These are phyloP conservation scores for Liquidambar formosana DNA, from an alignment of 164 flowering plant species.

Conservation along the genomic window DNA sequence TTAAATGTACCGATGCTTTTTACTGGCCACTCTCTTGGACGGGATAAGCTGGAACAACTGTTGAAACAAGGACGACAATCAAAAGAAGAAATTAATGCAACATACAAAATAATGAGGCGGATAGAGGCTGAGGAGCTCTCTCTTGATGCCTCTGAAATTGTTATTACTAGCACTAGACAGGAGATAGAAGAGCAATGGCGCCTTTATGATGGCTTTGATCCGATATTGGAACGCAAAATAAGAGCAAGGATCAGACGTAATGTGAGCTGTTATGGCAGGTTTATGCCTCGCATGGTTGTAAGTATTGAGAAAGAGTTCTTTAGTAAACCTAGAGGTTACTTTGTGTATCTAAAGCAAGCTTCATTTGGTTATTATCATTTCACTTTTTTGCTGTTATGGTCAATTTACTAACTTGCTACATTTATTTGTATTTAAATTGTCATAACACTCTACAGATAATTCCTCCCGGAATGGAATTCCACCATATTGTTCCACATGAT, in stretches of 20 bases:
- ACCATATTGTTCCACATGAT: conserved; percentile 59
- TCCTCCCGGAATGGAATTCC: conserved; percentile 85
- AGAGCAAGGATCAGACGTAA: conserved; percentile 67
- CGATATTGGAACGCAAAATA: conserved; percentile 58
- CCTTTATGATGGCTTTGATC: conserved; percentile 78
- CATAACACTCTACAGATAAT: conserved; percentile 43
- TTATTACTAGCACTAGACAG: conserved; percentile 76
- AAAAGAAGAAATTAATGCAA: conserved; percentile 65
- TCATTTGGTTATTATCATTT: neutral
- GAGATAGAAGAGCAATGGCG: conserved; percentile 82
- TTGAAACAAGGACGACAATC: conserved; percentile 71
- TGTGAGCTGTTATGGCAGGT: conserved; percentile 72
- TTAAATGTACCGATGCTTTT: conserved; percentile 71
- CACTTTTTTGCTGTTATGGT: neutral
- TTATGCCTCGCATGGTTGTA: conserved; percentile 85
- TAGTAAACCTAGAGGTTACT: neutral
- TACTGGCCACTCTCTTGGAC: conserved; percentile 79
- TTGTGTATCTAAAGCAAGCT: neutral
- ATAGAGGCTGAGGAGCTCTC: conserved; percentile 77
- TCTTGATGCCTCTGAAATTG: conserved; percentile 71
- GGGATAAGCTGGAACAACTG: conserved; percentile 75
- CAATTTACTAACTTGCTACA: neutral
- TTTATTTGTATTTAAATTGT: too few relatives aligned
- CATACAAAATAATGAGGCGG: conserved; percentile 74
- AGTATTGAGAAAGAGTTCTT: conserved; percentile 23